phyloP scores from a whole-genome alignment of 495 filamentous ascomycete genomes.

The Paragyromitra xinjiangensis region DNA sequence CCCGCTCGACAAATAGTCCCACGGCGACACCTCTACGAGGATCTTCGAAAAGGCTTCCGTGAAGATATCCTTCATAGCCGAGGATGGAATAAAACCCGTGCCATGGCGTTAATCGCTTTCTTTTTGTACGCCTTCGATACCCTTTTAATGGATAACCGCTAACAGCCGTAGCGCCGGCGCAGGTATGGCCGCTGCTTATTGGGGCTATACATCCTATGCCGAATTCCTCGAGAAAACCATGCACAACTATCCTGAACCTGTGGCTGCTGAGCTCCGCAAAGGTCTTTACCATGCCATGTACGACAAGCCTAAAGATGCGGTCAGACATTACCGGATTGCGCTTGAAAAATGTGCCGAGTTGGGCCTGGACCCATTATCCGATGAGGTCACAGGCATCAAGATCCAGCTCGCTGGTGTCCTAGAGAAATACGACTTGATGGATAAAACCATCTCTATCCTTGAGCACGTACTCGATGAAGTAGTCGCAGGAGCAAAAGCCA shows the following conservation, averaged over 20 bases:
- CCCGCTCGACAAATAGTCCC: conserved; percentile 2
- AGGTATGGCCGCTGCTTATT: conserved; percentile 31
- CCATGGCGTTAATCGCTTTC: conserved; percentile 34
- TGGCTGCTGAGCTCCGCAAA: conserved; percentile 81
- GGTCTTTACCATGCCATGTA: conserved; percentile 86
- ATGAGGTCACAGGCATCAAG: conserved; percentile 89
- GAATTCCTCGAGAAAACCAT: conserved; percentile 61
- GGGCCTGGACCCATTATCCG: conserved; percentile 83
- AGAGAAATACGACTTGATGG: conserved; percentile 73
- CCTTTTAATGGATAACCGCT: not conserved
- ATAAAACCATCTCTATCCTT: conserved; percentile 74
- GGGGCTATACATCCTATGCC: conserved; percentile 44
- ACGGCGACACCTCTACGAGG: conserved; percentile 15
- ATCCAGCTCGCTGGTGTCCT: conserved; percentile 79
- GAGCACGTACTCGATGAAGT: conserved; percentile 71
- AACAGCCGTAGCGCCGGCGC: conserved; percentile 35
- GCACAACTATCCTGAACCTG: conserved; percentile 78
- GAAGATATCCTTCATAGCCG: not conserved
- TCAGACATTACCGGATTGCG: conserved; percentile 82
- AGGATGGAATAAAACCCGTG: conserved; percentile 31
- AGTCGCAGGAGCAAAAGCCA: conserved; percentile 62
- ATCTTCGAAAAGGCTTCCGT: conserved; percentile 10
- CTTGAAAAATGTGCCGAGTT: conserved; percentile 73
- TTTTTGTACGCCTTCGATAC: conserved; percentile 9
- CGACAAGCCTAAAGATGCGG: conserved; percentile 73